Evolutionary conservation across 2,329 filamentous ascomycete genomes (phyloP), one percentile per base, ranked within the genome.

Genomic region (Botryotinia convoluta): DNA sequence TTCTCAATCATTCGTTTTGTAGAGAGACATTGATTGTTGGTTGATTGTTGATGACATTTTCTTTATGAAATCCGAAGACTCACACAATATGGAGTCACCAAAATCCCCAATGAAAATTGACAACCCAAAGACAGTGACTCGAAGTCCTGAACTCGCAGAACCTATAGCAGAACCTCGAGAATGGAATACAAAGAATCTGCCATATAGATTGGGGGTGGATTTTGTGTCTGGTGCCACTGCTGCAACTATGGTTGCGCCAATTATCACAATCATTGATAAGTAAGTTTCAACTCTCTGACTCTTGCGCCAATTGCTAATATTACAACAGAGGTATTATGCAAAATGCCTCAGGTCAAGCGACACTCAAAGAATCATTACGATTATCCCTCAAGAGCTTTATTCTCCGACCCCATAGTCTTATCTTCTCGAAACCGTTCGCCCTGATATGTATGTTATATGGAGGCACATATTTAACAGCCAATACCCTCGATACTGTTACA

Each of bases 221-320:
- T 82, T 88, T 35, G 82, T 88, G 62, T 91, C 91, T 78, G 94
- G 93, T 1, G 87, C 88, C 2, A 87, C 88, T 63, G 93, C 94
- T 18, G 93, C 92, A 2, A 88, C 87, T 10, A 84, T 96, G 74
- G 92, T 97, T 65, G 93, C 94, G 72, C 94, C 95, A 1, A 81
- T 97, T 57, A 95, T 97, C 76, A 92, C 92, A 54, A 91, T 96
- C 77, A 96, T 98, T 82, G 94, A 97, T 82, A 90, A 92, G 92
- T 95, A 84, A 74, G 84, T 79, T 32, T 48, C 44, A 26, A 39
- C 9, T 44, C 29, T 44, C 37, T n/a, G 51, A 32, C 26, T 54
- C 48, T 59, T 62, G 61, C 54, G 35, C 69, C 44, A 68, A 68
- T 44, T 68, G 59, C 75, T 80, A 69, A 79, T 60, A 39, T 29